Conservation (phyloP, 2,329 filamentous ascomycete genomes). For the Diaporthe velutina region DNA sequence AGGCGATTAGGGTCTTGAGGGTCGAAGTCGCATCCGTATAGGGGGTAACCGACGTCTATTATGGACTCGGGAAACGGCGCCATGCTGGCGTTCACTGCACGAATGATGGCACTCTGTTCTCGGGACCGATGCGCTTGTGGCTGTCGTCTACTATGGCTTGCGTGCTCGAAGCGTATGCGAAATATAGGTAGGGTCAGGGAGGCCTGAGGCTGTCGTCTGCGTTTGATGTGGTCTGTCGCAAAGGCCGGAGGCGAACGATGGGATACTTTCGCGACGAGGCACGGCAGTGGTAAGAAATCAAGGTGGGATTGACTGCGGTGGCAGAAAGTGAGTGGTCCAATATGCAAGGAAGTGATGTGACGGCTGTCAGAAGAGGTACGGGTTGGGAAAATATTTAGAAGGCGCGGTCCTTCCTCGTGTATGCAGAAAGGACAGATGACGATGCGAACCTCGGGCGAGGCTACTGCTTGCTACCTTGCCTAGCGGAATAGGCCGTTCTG, state of each 20-base stretch:
- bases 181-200: not conserved
- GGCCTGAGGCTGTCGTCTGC: conserved; percentile 3
- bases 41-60: conserved; percentile 81
- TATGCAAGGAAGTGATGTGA: not conserved
- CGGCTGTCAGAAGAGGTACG: not conserved
- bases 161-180: not conserved
- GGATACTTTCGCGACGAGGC: not conserved
- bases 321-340: not conserved
- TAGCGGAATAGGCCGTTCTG: conserved; percentile 6
- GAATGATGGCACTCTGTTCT: not conserved
- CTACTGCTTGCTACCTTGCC: conserved; percentile 20
- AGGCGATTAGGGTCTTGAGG: conserved; percentile 81
- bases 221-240: not conserved
- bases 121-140: not conserved
- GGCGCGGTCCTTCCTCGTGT: not conserved
- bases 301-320: not conserved
- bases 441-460: conserved; percentile 9
- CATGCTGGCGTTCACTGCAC: conserved; percentile 40
- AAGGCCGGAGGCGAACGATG: not conserved
- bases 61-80: conserved; percentile 64
- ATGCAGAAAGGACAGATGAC: conserved; percentile 36
- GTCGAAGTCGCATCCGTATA: conserved; percentile 91
- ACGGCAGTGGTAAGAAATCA: not conserved
- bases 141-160: not conserved
- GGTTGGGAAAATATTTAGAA: not conserved